phyloP scores from a whole-genome alignment of 2,329 filamentous ascomycete genomes.

The Calonectria pauciramosa region DNA sequence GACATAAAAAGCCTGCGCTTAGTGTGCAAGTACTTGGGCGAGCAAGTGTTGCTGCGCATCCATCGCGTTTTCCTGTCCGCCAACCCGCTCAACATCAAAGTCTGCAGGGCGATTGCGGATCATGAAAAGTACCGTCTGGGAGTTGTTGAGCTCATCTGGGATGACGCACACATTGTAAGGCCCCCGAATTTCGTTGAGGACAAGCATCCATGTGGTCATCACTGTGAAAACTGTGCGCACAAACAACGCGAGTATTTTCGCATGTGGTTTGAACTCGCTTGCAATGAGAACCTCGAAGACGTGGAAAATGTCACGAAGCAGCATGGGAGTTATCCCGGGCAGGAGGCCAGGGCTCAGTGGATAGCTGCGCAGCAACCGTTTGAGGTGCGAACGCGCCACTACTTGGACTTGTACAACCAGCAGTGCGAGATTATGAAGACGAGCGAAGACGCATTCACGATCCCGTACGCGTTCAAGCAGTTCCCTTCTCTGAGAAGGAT shows the following conservation, averaged over 20 bases:
- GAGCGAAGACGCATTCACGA: background rate
- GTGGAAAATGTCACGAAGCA: background rate
- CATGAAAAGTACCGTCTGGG: background rate
- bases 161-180: background rate
- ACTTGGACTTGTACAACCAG: background rate
- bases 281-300: background rate
- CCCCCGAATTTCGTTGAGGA: background rate
- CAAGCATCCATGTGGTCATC: background rate
- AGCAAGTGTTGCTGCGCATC: background rate
- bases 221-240: background rate
- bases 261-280: background rate
- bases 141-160: constrained; percentile 11
- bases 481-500: constrained; percentile 9
- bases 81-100: background rate
- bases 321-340: background rate
- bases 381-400: background rate
- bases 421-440: background rate
- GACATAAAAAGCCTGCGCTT: constrained; percentile 11
- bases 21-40: background rate
- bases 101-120: background rate
- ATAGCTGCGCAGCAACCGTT: background rate
- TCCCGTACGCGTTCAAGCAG: background rate
- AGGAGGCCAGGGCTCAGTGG: background rate
- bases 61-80: constrained; percentile 9
- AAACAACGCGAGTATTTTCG: background rate